Conservation (phyloP, 257 asterid species). For the Avicennia marina region DNA sequence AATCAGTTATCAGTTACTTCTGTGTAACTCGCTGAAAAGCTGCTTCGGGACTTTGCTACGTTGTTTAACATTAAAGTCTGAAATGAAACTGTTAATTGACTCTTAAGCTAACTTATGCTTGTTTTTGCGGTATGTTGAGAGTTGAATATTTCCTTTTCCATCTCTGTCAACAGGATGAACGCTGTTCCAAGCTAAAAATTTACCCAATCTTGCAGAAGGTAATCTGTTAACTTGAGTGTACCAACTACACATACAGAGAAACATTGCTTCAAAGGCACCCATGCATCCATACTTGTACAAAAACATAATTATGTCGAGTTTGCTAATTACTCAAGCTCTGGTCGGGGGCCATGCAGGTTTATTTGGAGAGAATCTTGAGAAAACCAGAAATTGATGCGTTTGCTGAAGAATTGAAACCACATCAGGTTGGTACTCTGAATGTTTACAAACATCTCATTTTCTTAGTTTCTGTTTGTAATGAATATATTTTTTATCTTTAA, state of each 20-base stretch:
- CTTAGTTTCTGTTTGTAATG: conserved; percentile 7
- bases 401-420: conserved; percentile 94
- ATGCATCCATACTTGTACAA: conserved; percentile 4
- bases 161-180: conserved; percentile 72
- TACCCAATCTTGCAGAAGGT: conserved; percentile 99
- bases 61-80: no score
- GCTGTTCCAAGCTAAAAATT: conserved; percentile 91
- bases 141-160: conserved; percentile 7
- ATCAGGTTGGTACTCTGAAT: conserved; percentile 54
- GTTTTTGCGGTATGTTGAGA: conserved; percentile 12
- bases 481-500: conserved; percentile 1
- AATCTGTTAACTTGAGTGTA: conserved; percentile 16
- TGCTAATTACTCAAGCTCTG: conserved; percentile 15
- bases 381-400: conserved; percentile 97
- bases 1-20: no score
- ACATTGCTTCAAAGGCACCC: conserved; percentile 12
- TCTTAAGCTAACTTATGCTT: neutral
- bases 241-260: conserved; percentile 3
- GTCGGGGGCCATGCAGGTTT: conserved; percentile 43
- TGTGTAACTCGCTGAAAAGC: no score
- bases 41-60: no score
- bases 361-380: conserved; percentile 94
- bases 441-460: conserved; percentile 8
- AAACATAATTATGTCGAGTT: neutral
- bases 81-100: no score